Evolutionary conservation across 1,139 yeast genomes (phyloP), one percentile per base, ranked within the genome.

Genomic region (Wickerhamiella infanticola): DNA sequence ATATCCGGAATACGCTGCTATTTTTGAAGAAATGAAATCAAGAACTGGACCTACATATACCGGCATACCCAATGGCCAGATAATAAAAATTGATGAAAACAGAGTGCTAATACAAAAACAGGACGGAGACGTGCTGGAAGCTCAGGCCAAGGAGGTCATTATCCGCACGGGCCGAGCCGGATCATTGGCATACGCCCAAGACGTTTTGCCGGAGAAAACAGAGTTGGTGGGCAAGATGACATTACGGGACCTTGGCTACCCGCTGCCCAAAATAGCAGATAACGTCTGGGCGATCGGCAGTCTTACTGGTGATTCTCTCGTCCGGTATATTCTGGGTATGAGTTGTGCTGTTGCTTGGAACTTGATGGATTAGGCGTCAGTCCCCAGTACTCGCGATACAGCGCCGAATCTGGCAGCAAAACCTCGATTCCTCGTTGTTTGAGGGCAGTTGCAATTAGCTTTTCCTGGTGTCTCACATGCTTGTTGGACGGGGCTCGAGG

Each of bases 1-100:
- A 18, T 62, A 63, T 47, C 64, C 66, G 1, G 66, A 63, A 44
- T 63, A 62, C 46, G 58, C 58, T 2, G 40, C 46, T 6, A 55
- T 63, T 9, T 59, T 53, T 48, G 44, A 48, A 35, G 49, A 52
- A 25, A 63, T 63, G 66, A 51, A 52, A 44, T 41, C 36, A 46
- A 24, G 50, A 35, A 25, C 33, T 18, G 24, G 42, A 33, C 35
- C 41, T 35, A 24, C 24, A 26, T 62, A 62, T 43, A 55, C 52
- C 33, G 64, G 65, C 4, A 26, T 62, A 7, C 58, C 63, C 3
- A 61, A 62, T 43, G 57, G 59, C 25, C 29, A 35, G 18, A 48
- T 63, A 2, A 40, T 51, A 9, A 52, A 50, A 3, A 4, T 53
- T 49, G 7, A 53, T 53, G 36, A 60, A 58, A 7, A 29, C 2